A percentile compares a stretch with the other conserved stretches of the same genome.
Evolutionary conservation across 768 basidiomycete genomes (phyloP).

Genomic region (Amanita pseudoporphyria): DNA sequence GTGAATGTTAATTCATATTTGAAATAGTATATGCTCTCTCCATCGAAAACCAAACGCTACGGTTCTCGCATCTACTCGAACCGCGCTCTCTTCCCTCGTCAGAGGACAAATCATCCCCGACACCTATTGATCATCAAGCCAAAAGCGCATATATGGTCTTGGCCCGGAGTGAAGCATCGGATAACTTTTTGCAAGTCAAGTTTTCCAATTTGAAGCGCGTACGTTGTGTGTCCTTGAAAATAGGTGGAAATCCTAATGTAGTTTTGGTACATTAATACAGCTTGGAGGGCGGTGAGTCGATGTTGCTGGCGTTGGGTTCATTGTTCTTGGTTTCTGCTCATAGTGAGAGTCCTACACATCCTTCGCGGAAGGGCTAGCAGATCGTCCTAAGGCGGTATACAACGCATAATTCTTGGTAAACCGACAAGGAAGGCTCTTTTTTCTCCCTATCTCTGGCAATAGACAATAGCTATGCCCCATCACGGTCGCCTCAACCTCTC

Average conservation of each 20-base stretch:
- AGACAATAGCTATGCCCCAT: constrained; percentile 63
- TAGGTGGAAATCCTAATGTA: not conserved
- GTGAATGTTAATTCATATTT: not conserved
- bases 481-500: constrained; percentile 84
- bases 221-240: constrained; percentile 9
- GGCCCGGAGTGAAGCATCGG: constrained; percentile 70
- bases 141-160: constrained; percentile 57
- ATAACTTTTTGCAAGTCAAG: constrained; percentile 80
- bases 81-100: constrained; percentile 34
- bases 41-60: constrained; percentile 79
- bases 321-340: constrained; percentile 60
- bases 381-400: constrained; percentile 28
- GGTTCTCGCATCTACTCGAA: constrained; percentile 86
- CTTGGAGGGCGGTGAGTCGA: constrained; percentile 88
- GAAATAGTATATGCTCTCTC: constrained; percentile 73
- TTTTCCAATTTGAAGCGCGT: constrained; percentile 81
- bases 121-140: constrained; percentile 19
- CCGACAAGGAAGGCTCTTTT: not conserved
- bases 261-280: constrained; percentile 49
- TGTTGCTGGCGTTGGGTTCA: constrained; percentile 80
- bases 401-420: constrained; percentile 53
- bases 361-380: not conserved
- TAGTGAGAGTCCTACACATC: constrained; percentile 25
- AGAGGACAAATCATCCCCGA: constrained; percentile 21
- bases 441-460: not conserved